These are phyloP conservation scores for Jasminum sambac DNA, from an alignment of 257 asterid species.

Conservation along the genomic window DNA sequence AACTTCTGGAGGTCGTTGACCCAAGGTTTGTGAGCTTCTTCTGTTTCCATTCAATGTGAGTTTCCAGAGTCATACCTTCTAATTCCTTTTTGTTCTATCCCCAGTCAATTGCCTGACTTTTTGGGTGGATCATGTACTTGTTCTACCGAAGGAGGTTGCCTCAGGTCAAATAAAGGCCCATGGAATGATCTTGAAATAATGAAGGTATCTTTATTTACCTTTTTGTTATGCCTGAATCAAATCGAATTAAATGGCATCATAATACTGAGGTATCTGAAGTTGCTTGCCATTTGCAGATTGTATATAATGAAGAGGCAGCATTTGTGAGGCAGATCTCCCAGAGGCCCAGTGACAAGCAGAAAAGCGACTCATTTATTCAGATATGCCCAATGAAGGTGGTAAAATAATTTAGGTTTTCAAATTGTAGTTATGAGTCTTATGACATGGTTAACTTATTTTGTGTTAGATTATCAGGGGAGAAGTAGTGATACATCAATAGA, in stretches of 20 bases:
- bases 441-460: conserved; percentile 22
- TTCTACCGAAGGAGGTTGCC: conserved; percentile 84
- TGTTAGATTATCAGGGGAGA: conserved; percentile 51
- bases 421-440: background rate
- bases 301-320: conserved; percentile 50
- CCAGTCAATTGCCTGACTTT: conserved; percentile 90
- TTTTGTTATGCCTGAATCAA: background rate
- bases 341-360: conserved; percentile 48
- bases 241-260: background rate
- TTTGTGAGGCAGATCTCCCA: conserved; percentile 45
- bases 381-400: conserved; percentile 52
- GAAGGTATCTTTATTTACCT: conserved; percentile 54
- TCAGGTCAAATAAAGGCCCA: conserved; percentile 88
- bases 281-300: conserved; percentile 51
- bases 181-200: conserved; percentile 91
- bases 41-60: conserved; percentile 11
- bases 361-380: conserved; percentile 39
- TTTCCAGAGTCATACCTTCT: conserved; percentile 23
- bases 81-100: conserved; percentile 26
- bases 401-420: conserved; percentile 11
- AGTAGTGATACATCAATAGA: conserved; percentile 50
- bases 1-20: conserved; percentile 73
- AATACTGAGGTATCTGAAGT: conserved; percentile 24
- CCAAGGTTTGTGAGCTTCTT: conserved; percentile 55
- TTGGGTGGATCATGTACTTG: conserved; percentile 92